Base-by-base conservation (phyloP, 106 monocot species). In the Amphibolis antarctica region DNA sequence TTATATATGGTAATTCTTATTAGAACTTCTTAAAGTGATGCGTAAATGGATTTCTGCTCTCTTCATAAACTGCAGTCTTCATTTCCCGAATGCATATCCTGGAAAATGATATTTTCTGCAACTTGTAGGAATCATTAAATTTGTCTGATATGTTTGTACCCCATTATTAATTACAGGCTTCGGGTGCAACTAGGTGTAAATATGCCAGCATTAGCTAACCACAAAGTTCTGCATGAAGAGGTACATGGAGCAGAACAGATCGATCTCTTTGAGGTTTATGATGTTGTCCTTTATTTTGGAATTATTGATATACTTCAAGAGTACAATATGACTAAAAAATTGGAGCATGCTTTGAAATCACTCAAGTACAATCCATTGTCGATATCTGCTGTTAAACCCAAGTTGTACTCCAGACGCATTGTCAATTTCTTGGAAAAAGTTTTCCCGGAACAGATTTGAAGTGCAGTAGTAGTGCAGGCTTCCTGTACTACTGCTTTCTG, bases 241-340 rank as follows among this genome's bases (percentile, higher is more conserved):
- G 54, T 60, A 4, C 60, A 62, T 11, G 66, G 73, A 21, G 60
- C 73, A 46, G 44, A 72, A 24, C 83, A 78, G 18, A 10, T 55
- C 0, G 78, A 80, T 67, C 65, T 80, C 21, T 70, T 73, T 53
- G 78, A 82, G 63, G 84, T 71, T 28, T 84, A 80, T 47, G 94
- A 96, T 63, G 94, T 96, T 64, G 86, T 96, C 53, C 81, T 96
- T 45, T 94, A 96, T 59, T 79, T 96, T 18, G 94, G 94, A 44
- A 90, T 96, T 43, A 96, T 96, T 56, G 94, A 96, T 44, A 86
- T 96, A 72, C 64, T 96, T 44, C 94, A 96, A 68, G 84, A 86
- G 43, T 96, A 89, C 74, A 86, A 96, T 66, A 50, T 84, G 63
- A 85, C 60, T 9, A 96, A 96, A 75, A 86, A 74, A 71, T 59